Conservation (phyloP, 805 yeast genomes). For the Candida qinlingensis region DNA sequence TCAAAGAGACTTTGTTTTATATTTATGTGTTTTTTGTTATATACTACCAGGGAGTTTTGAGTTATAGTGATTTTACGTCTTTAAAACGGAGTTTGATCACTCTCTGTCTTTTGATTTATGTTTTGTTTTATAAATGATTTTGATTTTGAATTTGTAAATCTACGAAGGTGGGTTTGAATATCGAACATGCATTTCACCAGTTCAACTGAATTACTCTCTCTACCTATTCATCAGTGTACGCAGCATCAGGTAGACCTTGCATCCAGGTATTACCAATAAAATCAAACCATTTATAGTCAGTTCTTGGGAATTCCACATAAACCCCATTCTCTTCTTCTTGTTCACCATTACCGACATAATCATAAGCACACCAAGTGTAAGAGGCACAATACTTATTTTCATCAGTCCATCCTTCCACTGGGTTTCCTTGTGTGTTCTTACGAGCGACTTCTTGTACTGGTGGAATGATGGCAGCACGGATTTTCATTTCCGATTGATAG, state of each 20-base stretch:
- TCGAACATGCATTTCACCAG: not conserved
- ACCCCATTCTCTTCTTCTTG: slow-evolving; percentile 11
- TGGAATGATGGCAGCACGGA: slow-evolving; percentile 36
- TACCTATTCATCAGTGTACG: not conserved
- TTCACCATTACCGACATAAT: slow-evolving; percentile 31
- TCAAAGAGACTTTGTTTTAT: no score
- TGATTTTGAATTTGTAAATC: no score
- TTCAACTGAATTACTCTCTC: slow-evolving; percentile 8
- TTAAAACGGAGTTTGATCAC: no score
- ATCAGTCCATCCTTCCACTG: slow-evolving; percentile 33
- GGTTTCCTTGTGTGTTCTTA: slow-evolving; percentile 28
- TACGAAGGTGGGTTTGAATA: not conserved
- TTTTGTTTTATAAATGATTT: no score
- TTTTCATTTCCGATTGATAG: slow-evolving; percentile 28
- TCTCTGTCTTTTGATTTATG: no score
- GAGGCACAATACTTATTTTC: slow-evolving; percentile 31
- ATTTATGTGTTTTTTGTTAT: no score
- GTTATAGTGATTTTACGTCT: no score
- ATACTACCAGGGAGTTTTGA: no score
- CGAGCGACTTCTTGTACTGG: slow-evolving; percentile 27
- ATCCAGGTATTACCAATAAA: slow-evolving; percentile 24
- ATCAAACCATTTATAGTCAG: slow-evolving; percentile 17
- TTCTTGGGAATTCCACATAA: slow-evolving; percentile 9
- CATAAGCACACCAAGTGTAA: slow-evolving; percentile 45
- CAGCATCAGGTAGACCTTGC: slow-evolving; percentile 12